phyloP scores from a whole-genome alignment of 2,329 filamentous ascomycete genomes.

The Fusarium falciforme region DNA sequence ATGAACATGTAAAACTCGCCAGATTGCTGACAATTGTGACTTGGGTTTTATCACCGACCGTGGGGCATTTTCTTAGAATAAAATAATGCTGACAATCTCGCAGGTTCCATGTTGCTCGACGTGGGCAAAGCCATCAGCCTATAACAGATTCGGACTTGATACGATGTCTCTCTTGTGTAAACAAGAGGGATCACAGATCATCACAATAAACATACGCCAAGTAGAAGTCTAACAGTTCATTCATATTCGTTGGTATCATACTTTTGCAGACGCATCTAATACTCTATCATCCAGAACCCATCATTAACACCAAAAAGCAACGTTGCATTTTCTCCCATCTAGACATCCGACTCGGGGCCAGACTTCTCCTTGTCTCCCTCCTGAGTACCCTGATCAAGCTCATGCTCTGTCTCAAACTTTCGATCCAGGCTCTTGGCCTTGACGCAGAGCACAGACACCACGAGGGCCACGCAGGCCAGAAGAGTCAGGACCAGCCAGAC shows the following conservation, averaged over 20 bases:
- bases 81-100: not conserved
- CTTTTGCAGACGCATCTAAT: not conserved
- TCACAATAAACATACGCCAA: not conserved
- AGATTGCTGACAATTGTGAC: not conserved
- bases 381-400: slow-evolving; percentile 1
- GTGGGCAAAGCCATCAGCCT: not conserved
- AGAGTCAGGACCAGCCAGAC: slow-evolving; percentile 50
- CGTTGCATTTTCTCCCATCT: not conserved
- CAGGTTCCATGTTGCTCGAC: not conserved
- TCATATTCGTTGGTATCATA: not conserved
- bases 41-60: not conserved
- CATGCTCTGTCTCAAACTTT: slow-evolving; percentile 39
- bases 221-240: not conserved
- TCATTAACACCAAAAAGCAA: not conserved
- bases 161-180: not conserved
- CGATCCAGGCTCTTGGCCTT: slow-evolving; percentile 38
- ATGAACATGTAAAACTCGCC: not conserved
- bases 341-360: slow-evolving; percentile 13
- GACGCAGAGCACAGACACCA: slow-evolving; percentile 27
- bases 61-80: not conserved
- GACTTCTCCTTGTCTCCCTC: slow-evolving; percentile 5
- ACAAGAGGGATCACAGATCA: not conserved
- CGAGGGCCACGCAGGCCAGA: slow-evolving; percentile 41
- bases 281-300: not conserved
- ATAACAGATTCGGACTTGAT: not conserved